These are phyloP conservation scores for Polychytrium aggregatum DNA, from an alignment of 192 early-diverging fungal species.

Conservation along the genomic window DNA sequence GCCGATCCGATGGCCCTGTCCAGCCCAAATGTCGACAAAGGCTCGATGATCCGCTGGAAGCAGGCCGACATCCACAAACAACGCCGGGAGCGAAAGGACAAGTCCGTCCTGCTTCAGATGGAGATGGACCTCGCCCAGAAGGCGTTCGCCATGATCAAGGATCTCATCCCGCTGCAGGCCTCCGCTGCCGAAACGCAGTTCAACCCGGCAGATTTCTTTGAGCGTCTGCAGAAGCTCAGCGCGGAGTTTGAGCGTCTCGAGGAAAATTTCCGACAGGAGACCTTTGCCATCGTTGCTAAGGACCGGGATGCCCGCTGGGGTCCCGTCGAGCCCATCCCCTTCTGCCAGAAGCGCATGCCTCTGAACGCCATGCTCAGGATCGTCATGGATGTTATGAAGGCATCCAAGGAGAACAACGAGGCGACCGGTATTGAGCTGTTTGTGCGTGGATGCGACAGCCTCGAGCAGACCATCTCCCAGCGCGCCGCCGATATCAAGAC, in stretches of 20 bases:
- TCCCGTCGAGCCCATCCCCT: conserved; percentile 13
- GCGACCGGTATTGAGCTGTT: too few species aligned
- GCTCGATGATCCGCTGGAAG: conserved; percentile 75
- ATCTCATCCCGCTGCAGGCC: too few species aligned
- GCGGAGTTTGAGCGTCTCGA: conserved; percentile 3
- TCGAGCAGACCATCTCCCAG: too few species aligned
- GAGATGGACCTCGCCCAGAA: too few species aligned
- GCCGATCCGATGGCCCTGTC: not conserved
- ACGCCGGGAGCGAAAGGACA: conserved; percentile 64
- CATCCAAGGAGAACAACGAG: too few species aligned
- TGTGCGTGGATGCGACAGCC: too few species aligned
- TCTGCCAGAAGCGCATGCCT: conserved; percentile 14
- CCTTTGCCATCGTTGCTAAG: conserved; percentile 2
- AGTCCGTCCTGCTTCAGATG: conserved; percentile 20
- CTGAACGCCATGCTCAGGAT: conserved; percentile 2
- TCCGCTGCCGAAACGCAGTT: too few species aligned
- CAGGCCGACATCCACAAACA: conserved; percentile 80
- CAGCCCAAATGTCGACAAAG: conserved; percentile 86
- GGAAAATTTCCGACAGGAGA: conserved; percentile 6
- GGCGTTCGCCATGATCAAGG: too few species aligned
- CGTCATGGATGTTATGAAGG: not conserved
- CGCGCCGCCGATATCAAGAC: too few species aligned
- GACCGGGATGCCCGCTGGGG: conserved; percentile 24
- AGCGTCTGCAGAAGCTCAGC: not conserved
- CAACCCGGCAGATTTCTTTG: not conserved